phyloP scores from a whole-genome alignment of 345 rosid species.

The sweet orange (Citrus sinensis) region DVS_A1.0 CM039168.1:24645001-24645500 shows the following conservation, averaged over 20 bases:
- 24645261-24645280: neutral
- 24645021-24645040: slow-evolving; percentile 63
- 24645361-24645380: neutral
- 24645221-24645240: neutral
- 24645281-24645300: neutral
- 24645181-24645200: neutral
- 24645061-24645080: slow-evolving; percentile 70
- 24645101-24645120: slow-evolving; percentile 94
- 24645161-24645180: neutral
- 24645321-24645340: neutral
- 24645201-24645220: neutral
- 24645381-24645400: neutral
- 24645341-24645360: neutral
- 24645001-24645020: neutral
- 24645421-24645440: neutral
- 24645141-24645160: slow-evolving; percentile 1
- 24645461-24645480: neutral
- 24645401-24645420: neutral
- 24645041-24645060: slow-evolving; percentile 78
- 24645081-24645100: slow-evolving; percentile 98
- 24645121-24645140: slow-evolving; percentile 38
- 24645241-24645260: neutral
- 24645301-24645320: neutral
- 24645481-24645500: neutral
- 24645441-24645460: neutral